Percentiles rank a stretch among this genome's conserved stretches.
Evolutionary conservation across 352 stramenopile species (phyloP).

Genomic region (Globisporangium barbulae): DNA sequence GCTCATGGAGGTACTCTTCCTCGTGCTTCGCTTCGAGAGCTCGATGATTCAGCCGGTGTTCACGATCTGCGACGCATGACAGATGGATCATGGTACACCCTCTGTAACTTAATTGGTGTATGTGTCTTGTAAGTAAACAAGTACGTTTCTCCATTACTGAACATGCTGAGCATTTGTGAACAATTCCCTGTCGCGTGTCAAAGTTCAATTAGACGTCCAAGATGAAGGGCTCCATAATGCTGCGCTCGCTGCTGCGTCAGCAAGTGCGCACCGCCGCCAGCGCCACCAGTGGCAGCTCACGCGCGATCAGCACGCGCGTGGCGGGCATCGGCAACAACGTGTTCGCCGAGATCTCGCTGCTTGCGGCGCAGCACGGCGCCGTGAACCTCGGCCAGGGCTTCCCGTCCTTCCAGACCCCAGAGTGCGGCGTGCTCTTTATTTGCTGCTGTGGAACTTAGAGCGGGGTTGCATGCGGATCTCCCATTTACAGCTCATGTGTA

Average conservation of each 20-base stretch:
- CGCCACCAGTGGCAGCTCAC: constrained; percentile 3
- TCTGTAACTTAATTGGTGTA: constrained; percentile 1
- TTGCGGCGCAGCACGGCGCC: constrained; percentile 73
- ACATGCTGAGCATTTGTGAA: no score
- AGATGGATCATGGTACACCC: no score
- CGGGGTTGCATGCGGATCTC: neutral
- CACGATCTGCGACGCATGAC: constrained; percentile 29
- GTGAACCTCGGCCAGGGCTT: constrained; percentile 97
- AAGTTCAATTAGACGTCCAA: constrained; percentile 3
- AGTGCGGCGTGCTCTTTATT: constrained; percentile 22
- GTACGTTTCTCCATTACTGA: no score
- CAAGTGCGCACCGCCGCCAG: neutral
- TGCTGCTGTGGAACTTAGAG: neutral
- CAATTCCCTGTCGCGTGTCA: constrained; percentile 4
- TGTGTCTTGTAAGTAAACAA: neutral
- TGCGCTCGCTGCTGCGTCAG: constrained; percentile 2
- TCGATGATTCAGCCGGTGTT: constrained; percentile 47
- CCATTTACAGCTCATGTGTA: neutral
- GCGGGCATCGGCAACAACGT: constrained; percentile 72
- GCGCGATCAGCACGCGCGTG: constrained; percentile 60
- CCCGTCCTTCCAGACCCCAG: constrained; percentile 91
- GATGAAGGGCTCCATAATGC: constrained; percentile 6
- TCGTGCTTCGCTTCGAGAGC: constrained; percentile 54
- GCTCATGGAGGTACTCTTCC: constrained; percentile 57
- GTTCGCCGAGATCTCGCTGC: constrained; percentile 85